Conservation (phyloP, 345 rosid genomes). For the Lumnitzera littorea region DNA sequence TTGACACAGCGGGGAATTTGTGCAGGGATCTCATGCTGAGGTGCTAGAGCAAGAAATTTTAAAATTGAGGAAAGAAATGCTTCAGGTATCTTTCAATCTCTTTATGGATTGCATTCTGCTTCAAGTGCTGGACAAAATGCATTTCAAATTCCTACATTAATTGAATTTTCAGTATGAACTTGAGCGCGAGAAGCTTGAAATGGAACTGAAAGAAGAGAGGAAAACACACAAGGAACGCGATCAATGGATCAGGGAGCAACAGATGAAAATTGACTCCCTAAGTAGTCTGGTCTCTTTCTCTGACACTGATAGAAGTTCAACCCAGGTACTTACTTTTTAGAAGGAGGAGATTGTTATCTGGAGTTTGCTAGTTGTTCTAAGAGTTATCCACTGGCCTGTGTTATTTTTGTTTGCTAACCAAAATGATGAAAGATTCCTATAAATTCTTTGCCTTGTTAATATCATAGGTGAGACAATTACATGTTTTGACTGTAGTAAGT, state of each 20-base stretch:
- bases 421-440: no score
- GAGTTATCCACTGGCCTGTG: no score
- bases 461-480: no score
- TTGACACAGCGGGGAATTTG: conserved; percentile 13
- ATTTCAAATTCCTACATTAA: conserved; percentile 5
- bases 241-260: conserved; percentile 61
- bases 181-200: conserved; percentile 80
- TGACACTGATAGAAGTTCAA: conserved; percentile 39
- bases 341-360: neutral
- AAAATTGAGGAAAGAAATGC: conserved; percentile 84
- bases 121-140: neutral
- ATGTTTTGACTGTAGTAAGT: no score
- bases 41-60: conserved; percentile 87
- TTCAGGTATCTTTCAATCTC: conserved; percentile 45
- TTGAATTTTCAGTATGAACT: conserved; percentile 62
- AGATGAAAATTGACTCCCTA: conserved; percentile 53
- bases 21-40: conserved; percentile 85
- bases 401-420: no score
- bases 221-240: conserved; percentile 65
- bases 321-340: conserved; percentile 38
- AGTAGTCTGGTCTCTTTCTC: conserved; percentile 35
- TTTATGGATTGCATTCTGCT: neutral
- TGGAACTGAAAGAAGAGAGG: conserved; percentile 80
- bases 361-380: no score
- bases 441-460: no score